These are phyloP conservation scores for Lindgomyces ingoldianus DNA, from an alignment of 495 filamentous ascomycete genomes.

Conservation along the genomic window DNA sequence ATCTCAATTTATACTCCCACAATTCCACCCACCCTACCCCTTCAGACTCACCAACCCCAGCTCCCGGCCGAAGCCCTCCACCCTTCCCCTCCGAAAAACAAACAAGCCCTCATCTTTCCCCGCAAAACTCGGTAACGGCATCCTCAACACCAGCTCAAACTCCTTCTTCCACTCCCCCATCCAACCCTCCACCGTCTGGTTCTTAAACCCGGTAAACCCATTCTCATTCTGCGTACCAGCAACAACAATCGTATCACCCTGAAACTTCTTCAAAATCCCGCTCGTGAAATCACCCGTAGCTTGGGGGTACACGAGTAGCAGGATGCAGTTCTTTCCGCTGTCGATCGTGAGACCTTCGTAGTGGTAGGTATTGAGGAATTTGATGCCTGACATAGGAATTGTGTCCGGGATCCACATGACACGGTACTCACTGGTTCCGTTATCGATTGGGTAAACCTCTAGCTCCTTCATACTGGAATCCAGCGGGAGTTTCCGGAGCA, in stretches of 20 bases:
- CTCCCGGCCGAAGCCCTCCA: not conserved
- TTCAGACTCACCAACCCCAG: not conserved
- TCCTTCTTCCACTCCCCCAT: slow-evolving; percentile 49
- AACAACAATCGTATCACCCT: slow-evolving; percentile 59
- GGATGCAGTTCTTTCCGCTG: slow-evolving; percentile 41
- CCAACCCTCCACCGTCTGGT: slow-evolving; percentile 57
- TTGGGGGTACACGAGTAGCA: slow-evolving; percentile 64
- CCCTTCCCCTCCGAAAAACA: slow-evolving; percentile 43
- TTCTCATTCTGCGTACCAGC: slow-evolving; percentile 66
- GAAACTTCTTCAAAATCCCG: slow-evolving; percentile 53
- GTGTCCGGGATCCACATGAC: slow-evolving; percentile 63
- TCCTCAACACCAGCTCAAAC: slow-evolving; percentile 38
- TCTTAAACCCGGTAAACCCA: slow-evolving; percentile 63
- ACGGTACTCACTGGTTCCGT: slow-evolving; percentile 56
- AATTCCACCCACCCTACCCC: not conserved
- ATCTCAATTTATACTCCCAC: too few species aligned
- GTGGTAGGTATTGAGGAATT: slow-evolving; percentile 48
- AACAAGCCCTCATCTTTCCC: slow-evolving; percentile 50
- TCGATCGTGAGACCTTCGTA: slow-evolving; percentile 34
- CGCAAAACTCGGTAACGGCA: slow-evolving; percentile 49
- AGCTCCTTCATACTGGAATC: slow-evolving; percentile 43
- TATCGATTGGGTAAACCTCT: slow-evolving; percentile 53
- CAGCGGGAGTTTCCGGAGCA: slow-evolving; percentile 49
- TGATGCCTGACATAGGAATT: slow-evolving; percentile 49
- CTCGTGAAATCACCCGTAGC: slow-evolving; percentile 58